Evolutionary conservation across 1,284 basidiomycete genomes (phyloP).

Genomic region (Irpex sp.): DNA sequence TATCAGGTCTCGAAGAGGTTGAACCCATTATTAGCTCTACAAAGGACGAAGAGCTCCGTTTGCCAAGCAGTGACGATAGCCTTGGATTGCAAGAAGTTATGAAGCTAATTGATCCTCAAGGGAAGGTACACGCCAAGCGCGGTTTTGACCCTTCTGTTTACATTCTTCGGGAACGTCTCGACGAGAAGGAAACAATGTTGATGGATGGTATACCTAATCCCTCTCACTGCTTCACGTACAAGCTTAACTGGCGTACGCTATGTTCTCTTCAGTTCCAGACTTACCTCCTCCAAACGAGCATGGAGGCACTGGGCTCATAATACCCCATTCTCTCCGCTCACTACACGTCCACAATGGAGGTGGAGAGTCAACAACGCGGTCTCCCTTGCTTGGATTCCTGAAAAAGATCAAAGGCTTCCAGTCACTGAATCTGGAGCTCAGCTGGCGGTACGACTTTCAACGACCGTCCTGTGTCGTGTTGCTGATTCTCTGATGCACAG

Average conservation of each 20-base stretch:
- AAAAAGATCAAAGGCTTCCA: conserved; percentile 57
- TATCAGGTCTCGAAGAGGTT: background rate
- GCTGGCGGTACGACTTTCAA: conserved; percentile 58
- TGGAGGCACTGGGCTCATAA: conserved; percentile 25
- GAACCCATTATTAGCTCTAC: conserved; percentile 10
- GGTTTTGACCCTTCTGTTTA: conserved; percentile 28
- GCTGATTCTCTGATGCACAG: conserved; percentile 19
- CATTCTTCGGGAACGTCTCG: conserved; percentile 51
- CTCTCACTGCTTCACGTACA: background rate
- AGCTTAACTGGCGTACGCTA: background rate
- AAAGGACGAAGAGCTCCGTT: background rate
- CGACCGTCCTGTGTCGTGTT: background rate
- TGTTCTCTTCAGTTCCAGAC: conserved; percentile 40
- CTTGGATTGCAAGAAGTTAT: background rate
- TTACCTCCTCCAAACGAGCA: conserved; percentile 48
- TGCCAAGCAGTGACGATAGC: conserved; percentile 12
- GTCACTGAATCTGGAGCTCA: conserved; percentile 55
- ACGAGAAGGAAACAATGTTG: conserved; percentile 44
- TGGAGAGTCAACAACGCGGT: background rate
- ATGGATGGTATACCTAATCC: conserved; percentile 43
- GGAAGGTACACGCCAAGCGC: background rate
- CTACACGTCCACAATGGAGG: conserved; percentile 12
- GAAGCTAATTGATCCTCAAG: background rate
- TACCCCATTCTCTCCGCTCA: conserved; percentile 32
- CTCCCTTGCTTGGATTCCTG: conserved; percentile 29